Conservation (phyloP, 441 rosid species). For the Brassica balearica region DNA sequence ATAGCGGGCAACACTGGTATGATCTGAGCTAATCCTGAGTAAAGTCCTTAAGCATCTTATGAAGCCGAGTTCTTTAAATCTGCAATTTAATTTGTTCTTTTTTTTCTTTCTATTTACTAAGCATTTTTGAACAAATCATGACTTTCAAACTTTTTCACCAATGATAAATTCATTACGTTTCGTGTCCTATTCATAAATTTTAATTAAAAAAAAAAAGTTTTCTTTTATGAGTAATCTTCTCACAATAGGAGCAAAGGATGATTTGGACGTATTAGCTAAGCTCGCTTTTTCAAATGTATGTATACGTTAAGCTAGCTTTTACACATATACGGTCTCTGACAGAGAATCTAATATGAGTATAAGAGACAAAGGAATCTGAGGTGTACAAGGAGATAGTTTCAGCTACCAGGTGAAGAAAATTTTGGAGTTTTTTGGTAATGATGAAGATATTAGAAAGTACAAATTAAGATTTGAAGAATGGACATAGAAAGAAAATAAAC, state of each 20-base stretch:
- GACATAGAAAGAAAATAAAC: background rate
- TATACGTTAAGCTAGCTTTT: background rate
- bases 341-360: background rate
- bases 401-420: background rate
- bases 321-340: background rate
- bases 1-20: slow-evolving; percentile 74
- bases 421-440: slow-evolving; percentile 2
- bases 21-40: slow-evolving; percentile 43
- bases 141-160: slow-evolving; percentile 21
- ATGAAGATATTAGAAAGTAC: slow-evolving; percentile 25
- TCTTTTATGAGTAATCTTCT: slow-evolving; percentile 13
- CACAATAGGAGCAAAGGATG: background rate
- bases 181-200: background rate
- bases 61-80: slow-evolving; percentile 24
- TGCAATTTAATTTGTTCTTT: slow-evolving; percentile 27
- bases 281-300: too few species aligned
- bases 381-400: background rate
- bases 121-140: slow-evolving; percentile 17
- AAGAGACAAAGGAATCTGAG: background rate
- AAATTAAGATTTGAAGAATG: background rate
- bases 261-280: background rate
- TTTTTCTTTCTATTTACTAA: background rate
- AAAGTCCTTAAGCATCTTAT: slow-evolving; percentile 16
- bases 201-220: background rate
- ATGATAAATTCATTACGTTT: slow-evolving; percentile 30